phyloP scores from a whole-genome alignment of 352 stramenopile species.

The Globisporangium sylvaticum region DNA sequence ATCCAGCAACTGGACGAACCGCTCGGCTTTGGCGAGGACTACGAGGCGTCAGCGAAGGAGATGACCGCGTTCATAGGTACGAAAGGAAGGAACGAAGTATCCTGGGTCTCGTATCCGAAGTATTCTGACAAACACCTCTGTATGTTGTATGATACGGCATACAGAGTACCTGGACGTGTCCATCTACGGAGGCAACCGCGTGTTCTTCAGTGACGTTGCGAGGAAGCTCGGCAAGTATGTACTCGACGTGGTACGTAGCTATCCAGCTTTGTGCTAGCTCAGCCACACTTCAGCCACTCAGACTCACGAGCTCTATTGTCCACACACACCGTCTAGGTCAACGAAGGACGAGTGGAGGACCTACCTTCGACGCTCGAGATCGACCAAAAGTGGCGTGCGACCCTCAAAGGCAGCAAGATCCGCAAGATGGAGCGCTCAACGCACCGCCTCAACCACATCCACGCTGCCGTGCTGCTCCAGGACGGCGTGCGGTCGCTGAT shows the following conservation, averaged over 20 bases:
- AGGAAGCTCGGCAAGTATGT: conserved; percentile 59
- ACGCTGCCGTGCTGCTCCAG: conserved; percentile 52
- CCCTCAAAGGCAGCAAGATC: conserved; percentile 48
- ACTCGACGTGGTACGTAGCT: conserved; percentile 37
- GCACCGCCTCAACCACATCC: conserved; percentile 49
- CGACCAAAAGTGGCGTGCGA: conserved; percentile 46
- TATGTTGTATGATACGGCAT: conserved; percentile 7
- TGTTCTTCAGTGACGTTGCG: conserved; percentile 57
- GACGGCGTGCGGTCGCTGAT: conserved; percentile 48
- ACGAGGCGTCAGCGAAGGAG: conserved; percentile 42
- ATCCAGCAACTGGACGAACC: conserved; percentile 61
- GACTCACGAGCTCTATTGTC: too few relatives aligned
- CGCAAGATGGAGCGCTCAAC: conserved; percentile 44
- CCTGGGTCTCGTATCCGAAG: too few relatives aligned
- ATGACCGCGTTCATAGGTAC: conserved; percentile 51
- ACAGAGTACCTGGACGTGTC: conserved; percentile 44
- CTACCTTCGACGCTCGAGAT: conserved; percentile 45
- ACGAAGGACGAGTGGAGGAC: conserved; percentile 35
- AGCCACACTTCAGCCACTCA: not conserved
- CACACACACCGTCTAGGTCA: conserved; percentile 25
- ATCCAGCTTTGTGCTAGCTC: not conserved
- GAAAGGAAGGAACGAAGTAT: too few relatives aligned
- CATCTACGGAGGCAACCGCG: conserved; percentile 48
- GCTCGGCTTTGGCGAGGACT: conserved; percentile 52
- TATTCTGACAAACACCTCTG: too few relatives aligned